A percentile compares a stretch with the other conserved stretches of the same genome.
Conservation (phyloP, 2,329 filamentous ascomycete species). For the Stromatinia cepivora region DNA sequence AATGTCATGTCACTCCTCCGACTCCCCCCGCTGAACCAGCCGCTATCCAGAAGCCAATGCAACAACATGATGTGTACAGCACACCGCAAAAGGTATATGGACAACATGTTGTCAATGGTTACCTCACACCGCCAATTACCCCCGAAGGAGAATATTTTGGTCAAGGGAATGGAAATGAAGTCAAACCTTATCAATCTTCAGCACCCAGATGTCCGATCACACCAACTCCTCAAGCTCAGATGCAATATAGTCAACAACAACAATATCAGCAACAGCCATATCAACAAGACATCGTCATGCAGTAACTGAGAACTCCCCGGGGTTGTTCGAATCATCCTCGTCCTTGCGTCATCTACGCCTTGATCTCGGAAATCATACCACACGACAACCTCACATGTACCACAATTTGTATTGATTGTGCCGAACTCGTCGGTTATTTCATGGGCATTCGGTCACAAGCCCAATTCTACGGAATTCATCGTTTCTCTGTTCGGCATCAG, state of each 20-base stretch:
- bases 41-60: conserved; percentile 48
- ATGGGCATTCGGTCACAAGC: conserved; percentile 16
- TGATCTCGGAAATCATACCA: conserved; percentile 19
- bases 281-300: conserved; percentile 44
- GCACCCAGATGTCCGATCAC: conserved; percentile 58
- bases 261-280: conserved; percentile 47
- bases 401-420: conserved; percentile 27
- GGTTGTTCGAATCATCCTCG: conserved; percentile 4
- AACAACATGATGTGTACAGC: conserved; percentile 57
- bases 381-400: conserved; percentile 19
- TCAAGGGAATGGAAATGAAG: conserved; percentile 31
- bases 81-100: conserved; percentile 78
- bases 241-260: conserved; percentile 45
- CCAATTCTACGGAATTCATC: conserved; percentile 1
- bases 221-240: conserved; percentile 55
- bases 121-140: conserved; percentile 83
- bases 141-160: conserved; percentile 65
- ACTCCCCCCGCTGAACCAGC: conserved; percentile 57
- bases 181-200: conserved; percentile 34
- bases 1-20: conserved; percentile 58
- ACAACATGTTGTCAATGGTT: conserved; percentile 64
- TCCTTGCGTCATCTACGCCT: background rate
- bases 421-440: conserved; percentile 16
- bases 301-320: conserved; percentile 28
- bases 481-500: conserved; percentile 23